Evolutionary conservation across 2,329 filamentous ascomycete species (phyloP), one percentile per base, ranked within the genome.

Genomic region (Diaporthe ilicicola): DNA sequence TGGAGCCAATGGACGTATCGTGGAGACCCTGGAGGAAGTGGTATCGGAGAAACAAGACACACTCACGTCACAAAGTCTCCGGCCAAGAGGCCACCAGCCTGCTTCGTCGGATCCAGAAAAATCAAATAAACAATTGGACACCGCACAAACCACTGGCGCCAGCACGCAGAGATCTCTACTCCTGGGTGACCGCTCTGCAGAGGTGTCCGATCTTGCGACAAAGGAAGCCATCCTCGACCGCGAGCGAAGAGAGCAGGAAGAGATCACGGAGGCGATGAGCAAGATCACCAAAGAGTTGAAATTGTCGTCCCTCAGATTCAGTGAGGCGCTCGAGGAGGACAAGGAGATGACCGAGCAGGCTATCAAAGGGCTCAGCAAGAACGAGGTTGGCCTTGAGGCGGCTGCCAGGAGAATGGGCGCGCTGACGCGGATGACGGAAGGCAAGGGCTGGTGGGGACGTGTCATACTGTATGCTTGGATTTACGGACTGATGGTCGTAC

Each of bases 401-500:
- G 94, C 95, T 4, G 90, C 90, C 67, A 88, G 89, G 74, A 85
- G 90, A 73, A 97, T 98, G 93, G 92, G 93, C 1, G 87, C 89
- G 76, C 81, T 98, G 78, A 86, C 89, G 75, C 87, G 87, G 66
- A 94, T 97, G 90, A 94, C 92, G 19, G 95, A 98, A 83, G 95
- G 94, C 4, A 91, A 92, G 79, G 94, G 94, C 0, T 97, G 93
- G 92, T 94, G 89, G 90, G 94, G 92, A 7, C 84, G 95, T 66
- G 89, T 97, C 84, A 86, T 95, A 82, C 85, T 98, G 72, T 97
- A 96, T 84, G 92, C 86, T 48, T 92, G 93, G 87, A 94, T 98
- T 61, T 93, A 91, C 76, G 94, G 89, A 37, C 81, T 98, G 73
- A 95, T 94, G 91, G 76, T 97, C n/a, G 82, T 90, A 32, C 88